Conservation (phyloP, 257 asterid species). For the Knoxia roxburghii region DNA sequence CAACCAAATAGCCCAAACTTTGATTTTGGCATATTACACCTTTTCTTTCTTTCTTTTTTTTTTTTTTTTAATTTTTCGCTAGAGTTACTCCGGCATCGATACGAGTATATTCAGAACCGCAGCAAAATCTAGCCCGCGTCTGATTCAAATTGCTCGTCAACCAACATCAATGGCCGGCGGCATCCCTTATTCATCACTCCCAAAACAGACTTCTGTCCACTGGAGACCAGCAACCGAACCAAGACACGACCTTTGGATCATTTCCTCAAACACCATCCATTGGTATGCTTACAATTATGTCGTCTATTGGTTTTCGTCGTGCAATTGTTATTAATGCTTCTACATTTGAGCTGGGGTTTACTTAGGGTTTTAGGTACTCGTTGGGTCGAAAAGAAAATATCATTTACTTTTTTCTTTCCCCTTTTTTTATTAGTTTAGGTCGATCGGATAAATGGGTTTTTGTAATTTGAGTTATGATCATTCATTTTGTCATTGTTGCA, state of each 20-base stretch:
- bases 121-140: slow-evolving; percentile 29
- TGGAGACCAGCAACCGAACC: slow-evolving; percentile 33
- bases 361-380: neutral
- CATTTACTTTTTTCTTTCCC: too few relatives aligned
- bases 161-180: slow-evolving; percentile 15
- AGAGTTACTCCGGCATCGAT: slow-evolving; percentile 5
- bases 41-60: neutral
- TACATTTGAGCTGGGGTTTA: neutral
- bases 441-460: neutral
- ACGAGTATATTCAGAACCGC: slow-evolving; percentile 44
- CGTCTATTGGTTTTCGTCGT: neutral
- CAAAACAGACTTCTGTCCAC: slow-evolving; percentile 40
- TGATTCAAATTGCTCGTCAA: slow-evolving; percentile 18
- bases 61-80: too few relatives aligned
- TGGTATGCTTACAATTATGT: slow-evolving; percentile 24
- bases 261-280: slow-evolving; percentile 29
- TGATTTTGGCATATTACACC: neutral
- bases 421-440: neutral
- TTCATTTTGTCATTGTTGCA: neutral
- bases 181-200: slow-evolving; percentile 3
- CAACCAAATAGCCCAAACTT: neutral
- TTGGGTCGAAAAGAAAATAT: neutral
- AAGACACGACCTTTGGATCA: slow-evolving; percentile 20
- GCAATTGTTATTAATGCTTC: neutral
- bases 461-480: neutral